Conservation (phyloP, 140 eudicot genomes). For the Senecio squalidus region DNA sequence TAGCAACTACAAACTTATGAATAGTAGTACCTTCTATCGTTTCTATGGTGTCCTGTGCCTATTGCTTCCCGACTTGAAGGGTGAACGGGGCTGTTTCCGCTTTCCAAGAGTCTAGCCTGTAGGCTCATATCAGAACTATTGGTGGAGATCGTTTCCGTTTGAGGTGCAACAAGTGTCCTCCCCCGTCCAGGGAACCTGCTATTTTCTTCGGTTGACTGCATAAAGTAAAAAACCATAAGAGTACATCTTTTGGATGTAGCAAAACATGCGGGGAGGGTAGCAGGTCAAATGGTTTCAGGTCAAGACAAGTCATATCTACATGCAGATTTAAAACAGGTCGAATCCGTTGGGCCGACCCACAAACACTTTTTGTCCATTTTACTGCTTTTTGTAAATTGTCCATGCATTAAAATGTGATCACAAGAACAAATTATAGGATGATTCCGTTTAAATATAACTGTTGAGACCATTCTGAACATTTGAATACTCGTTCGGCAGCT, state of each 20-base stretch:
- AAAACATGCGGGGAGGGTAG: too few species aligned
- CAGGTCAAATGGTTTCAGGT: too few species aligned
- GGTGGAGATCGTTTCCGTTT: slow-evolving; percentile 35
- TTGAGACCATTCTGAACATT: neutral
- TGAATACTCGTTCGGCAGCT: neutral
- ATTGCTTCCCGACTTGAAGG: slow-evolving; percentile 40
- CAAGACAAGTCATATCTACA: neutral
- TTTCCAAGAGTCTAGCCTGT: slow-evolving; percentile 82
- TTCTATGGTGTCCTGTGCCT: slow-evolving; percentile 38
- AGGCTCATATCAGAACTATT: slow-evolving; percentile 51
- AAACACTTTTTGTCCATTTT: neutral
- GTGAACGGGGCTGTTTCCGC: slow-evolving; percentile 38
- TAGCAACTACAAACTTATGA: neutral
- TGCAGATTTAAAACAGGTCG: neutral
- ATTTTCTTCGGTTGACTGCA: slow-evolving; percentile 55
- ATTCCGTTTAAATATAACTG: neutral
- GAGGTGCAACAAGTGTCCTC: slow-evolving; percentile 62
- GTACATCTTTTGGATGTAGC: too few species aligned
- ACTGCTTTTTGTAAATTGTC: too few species aligned
- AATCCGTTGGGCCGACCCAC: neutral
- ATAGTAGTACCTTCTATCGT: slow-evolving; percentile 50
- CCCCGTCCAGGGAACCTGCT: slow-evolving; percentile 89
- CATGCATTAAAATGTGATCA: too few species aligned
- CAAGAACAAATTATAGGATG: too few species aligned
- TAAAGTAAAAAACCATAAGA: neutral